phyloP scores from a whole-genome alignment of 768 basidiomycete species.

The Amanita rubescens region DNA sequence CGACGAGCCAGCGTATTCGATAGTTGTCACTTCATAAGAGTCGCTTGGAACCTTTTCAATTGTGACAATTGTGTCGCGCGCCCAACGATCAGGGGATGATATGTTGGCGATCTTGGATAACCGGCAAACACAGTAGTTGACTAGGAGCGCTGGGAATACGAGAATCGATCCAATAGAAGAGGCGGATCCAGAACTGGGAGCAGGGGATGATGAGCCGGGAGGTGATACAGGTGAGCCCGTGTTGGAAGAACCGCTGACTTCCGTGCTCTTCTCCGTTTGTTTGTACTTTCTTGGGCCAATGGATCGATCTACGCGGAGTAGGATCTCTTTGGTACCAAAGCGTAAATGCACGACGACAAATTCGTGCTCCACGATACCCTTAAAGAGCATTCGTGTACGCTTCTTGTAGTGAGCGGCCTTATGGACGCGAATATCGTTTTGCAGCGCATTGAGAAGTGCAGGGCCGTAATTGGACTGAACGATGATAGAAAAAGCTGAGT shows the following conservation, averaged over 20 bases:
- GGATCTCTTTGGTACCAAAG: not conserved
- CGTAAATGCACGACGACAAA: not conserved
- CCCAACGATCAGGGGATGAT: not conserved
- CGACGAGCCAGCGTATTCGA: not conserved
- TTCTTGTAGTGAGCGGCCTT: not conserved
- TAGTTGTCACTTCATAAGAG: not conserved
- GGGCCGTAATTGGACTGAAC: not conserved
- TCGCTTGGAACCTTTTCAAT: not conserved
- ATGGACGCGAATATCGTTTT: not conserved
- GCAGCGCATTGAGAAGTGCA: not conserved
- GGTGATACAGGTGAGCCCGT: not conserved
- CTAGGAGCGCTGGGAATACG: not conserved
- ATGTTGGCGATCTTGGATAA: not conserved
- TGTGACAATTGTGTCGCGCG: not conserved
- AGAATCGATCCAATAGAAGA: not conserved
- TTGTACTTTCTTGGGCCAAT: not conserved
- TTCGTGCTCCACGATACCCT: not conserved
- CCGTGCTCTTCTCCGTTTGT: not conserved
- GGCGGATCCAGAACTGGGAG: not conserved
- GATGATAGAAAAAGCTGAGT: not conserved
- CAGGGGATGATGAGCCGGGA: not conserved
- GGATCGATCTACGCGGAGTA: not conserved
- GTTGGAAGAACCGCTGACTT: not conserved
- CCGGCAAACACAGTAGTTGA: not conserved
- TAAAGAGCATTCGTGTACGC: not conserved